Percentiles rank a stretch among this genome's conserved stretches.
These are phyloP conservation scores for Deinandra increscens DNA, from an alignment of 129 eudicot genomes.

Conservation along the genomic window DNA sequence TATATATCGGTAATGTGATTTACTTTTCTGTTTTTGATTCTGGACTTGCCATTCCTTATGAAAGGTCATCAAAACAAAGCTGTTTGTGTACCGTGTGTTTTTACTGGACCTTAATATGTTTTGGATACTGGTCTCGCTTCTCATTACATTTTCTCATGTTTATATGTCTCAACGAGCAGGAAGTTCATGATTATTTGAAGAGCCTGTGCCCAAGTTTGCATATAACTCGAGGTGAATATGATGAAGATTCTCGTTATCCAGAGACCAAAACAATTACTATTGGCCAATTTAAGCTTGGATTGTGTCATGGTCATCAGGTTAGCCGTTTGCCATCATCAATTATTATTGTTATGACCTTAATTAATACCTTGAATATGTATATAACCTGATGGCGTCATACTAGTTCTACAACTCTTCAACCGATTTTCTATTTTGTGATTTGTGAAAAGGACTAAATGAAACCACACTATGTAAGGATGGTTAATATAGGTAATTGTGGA, in stretches of 20 bases:
- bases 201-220: constrained; percentile 90
- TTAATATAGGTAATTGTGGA: too few relatives aligned
- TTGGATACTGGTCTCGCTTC: not conserved
- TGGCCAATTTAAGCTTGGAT: constrained; percentile 96
- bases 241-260: constrained; percentile 90
- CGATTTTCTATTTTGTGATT: not conserved
- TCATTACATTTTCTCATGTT: constrained; percentile 11
- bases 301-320: constrained; percentile 99
- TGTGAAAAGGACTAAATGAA: not conserved
- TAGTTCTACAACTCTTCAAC: constrained; percentile 2
- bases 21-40: not conserved
- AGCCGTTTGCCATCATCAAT: constrained; percentile 4
- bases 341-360: constrained; percentile 9
- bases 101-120: not conserved
- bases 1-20: not conserved
- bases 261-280: constrained; percentile 87
- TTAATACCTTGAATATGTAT: not conserved
- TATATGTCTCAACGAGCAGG: constrained; percentile 47
- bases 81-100: not conserved
- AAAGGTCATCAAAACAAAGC: not conserved
- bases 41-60: not conserved
- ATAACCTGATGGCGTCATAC: not conserved
- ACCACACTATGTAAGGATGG: not conserved
- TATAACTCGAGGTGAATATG: constrained; percentile 94
- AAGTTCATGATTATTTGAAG: constrained; percentile 93